Evolutionary conservation across 2,329 filamentous ascomycete species (phyloP).

Genomic region (Colletotrichum theobromicola): DNA sequence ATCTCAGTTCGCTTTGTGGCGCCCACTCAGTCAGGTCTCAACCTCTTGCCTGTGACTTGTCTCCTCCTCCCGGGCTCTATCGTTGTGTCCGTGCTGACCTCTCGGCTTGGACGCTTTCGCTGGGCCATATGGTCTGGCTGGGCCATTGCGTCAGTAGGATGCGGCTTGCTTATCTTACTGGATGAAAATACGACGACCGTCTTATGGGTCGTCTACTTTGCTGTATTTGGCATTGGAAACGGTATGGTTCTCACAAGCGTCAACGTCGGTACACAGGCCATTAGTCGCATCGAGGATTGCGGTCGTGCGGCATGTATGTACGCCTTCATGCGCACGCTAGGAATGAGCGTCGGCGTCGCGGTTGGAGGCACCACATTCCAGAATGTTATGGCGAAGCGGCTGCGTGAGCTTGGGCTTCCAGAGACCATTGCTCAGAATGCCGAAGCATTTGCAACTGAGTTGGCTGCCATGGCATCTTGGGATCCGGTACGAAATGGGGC

Average conservation of each 20-base stretch:
- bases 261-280: constrained; percentile 39
- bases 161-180: neutral
- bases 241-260: constrained; percentile 13
- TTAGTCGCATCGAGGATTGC: constrained; percentile 33
- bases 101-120: neutral
- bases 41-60: neutral
- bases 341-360: constrained; percentile 49
- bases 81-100: neutral
- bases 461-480: neutral
- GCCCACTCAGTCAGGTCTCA: neutral
- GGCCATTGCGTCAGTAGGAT: neutral
- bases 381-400: constrained; percentile 25
- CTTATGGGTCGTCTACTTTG: neutral
- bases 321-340: constrained; percentile 41
- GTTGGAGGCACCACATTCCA: constrained; percentile 43
- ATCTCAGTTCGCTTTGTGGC: neutral
- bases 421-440: neutral
- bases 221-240: neutral
- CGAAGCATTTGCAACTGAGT: neutral
- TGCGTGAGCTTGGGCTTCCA: neutral
- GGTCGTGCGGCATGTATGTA: constrained; percentile 41
- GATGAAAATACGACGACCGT: neutral
- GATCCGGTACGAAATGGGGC: neutral
- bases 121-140: neutral
- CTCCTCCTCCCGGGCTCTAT: neutral